These are phyloP conservation scores for Isatis tinctoria DNA, from an alignment of 345 rosid species.

Conservation along the genomic window DNA sequence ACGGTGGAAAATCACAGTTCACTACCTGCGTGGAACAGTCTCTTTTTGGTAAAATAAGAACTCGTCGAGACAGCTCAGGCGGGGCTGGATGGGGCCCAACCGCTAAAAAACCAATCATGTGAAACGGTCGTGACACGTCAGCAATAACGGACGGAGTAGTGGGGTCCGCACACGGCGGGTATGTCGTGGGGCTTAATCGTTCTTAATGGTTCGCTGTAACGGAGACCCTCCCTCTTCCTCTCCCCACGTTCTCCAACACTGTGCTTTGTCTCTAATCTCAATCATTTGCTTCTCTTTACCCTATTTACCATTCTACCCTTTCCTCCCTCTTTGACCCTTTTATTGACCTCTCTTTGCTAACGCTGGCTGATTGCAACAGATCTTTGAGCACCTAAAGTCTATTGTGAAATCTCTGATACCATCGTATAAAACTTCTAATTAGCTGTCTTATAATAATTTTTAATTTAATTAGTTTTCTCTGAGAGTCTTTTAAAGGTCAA, in stretches of 20 bases:
- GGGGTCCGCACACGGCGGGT: slow-evolving; percentile 24
- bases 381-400: background rate
- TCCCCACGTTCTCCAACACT: slow-evolving; percentile 55
- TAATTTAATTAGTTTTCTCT: background rate
- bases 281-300: slow-evolving; percentile 36
- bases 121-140: slow-evolving; percentile 47
- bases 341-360: background rate
- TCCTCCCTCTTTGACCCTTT: background rate
- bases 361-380: background rate
- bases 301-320: slow-evolving; percentile 37
- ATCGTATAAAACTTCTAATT: background rate
- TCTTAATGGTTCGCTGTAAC: slow-evolving; percentile 29
- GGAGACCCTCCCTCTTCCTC: slow-evolving; percentile 12
- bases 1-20: slow-evolving; percentile 34
- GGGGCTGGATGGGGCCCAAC: slow-evolving; percentile 37
- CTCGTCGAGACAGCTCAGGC: slow-evolving; percentile 53
- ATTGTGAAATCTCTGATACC: background rate
- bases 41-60: background rate
- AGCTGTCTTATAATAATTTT: slow-evolving; percentile 6
- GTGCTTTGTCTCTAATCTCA: slow-evolving; percentile 32
- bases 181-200: slow-evolving; percentile 23
- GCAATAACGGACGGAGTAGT: slow-evolving; percentile 19
- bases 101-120: slow-evolving; percentile 63
- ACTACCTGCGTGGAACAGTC: slow-evolving; percentile 18
- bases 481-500: slow-evolving; percentile 18